Conservation (phyloP, 495 filamentous ascomycete genomes). For the Hypoxylon crocopeplum region DNA sequence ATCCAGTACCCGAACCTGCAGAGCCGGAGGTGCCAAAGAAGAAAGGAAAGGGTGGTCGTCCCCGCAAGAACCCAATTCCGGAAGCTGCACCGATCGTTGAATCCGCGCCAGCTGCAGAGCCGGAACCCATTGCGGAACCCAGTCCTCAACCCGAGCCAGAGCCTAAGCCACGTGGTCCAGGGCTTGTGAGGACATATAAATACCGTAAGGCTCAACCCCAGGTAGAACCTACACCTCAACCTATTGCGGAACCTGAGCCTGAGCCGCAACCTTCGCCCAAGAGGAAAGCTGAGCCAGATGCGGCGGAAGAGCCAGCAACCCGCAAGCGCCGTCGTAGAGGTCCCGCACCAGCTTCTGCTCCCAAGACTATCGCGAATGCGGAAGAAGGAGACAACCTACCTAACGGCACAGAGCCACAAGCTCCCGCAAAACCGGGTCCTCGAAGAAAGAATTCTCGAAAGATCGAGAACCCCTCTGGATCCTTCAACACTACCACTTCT, state of each 20-base stretch:
- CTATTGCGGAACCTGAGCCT: not conserved
- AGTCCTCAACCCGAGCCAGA: not conserved
- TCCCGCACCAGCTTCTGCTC: not conserved
- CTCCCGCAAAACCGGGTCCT: constrained; percentile 7
- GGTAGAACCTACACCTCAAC: not conserved
- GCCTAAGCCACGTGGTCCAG: not conserved
- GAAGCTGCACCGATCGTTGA: constrained; percentile 14
- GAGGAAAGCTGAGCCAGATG: constrained; percentile 12
- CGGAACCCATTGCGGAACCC: not conserved
- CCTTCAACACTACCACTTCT: constrained; percentile 22
- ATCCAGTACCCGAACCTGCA: not conserved
- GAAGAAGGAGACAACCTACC: constrained; percentile 1
- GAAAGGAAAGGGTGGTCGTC: constrained; percentile 42
- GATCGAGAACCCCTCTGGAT: constrained; percentile 14
- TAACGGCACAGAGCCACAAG: constrained; percentile 7
- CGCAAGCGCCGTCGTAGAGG: constrained; percentile 28
- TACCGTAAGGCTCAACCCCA: not conserved
- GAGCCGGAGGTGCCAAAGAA: constrained; percentile 29
- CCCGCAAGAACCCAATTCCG: constrained; percentile 32
- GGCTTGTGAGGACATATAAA: not conserved
- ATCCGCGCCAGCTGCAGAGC: not conserved
- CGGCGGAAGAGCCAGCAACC: constrained; percentile 14
- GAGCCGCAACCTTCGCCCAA: constrained; percentile 31
- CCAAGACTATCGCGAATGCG: not conserved
- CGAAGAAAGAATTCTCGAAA: constrained; percentile 27